Conservation (phyloP, 305 asterid species). For the Coffea humblotiana region DNA sequence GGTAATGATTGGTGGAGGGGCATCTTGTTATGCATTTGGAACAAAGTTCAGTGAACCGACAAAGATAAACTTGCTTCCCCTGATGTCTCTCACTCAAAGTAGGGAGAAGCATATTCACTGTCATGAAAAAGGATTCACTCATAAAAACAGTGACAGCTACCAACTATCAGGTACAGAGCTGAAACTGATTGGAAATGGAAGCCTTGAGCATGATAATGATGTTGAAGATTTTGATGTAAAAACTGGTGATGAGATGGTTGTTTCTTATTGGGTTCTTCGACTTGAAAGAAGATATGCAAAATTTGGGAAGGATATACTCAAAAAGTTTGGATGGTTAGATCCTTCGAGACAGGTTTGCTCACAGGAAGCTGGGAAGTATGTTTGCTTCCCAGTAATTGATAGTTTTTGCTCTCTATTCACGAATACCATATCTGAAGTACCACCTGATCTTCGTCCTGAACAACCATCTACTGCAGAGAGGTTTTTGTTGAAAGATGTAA, state of each 20-base stretch:
- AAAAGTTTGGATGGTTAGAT: conserved; percentile 91
- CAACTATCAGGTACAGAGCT: conserved; percentile 21
- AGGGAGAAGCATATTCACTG: conserved; percentile 28
- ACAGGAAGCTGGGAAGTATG: conserved; percentile 53
- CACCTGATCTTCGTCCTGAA: conserved; percentile 31
- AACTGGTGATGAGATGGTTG: conserved; percentile 29
- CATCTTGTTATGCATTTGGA: conserved; percentile 97
- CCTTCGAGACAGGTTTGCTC: conserved; percentile 75
- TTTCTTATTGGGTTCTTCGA: conserved; percentile 55
- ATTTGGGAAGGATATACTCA: conserved; percentile 73
- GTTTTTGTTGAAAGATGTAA: conserved; percentile 42
- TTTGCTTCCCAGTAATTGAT: conserved; percentile 77
- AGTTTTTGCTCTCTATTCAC: conserved; percentile 48
- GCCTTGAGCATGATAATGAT: conserved; percentile 30
- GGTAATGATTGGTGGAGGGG: conserved; percentile 89
- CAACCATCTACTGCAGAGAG: conserved; percentile 33
- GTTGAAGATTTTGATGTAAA: conserved; percentile 34
- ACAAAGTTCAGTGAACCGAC: conserved; percentile 87
- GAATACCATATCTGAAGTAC: conserved; percentile 33
- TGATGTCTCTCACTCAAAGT: conserved; percentile 36
- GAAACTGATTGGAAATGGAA: conserved; percentile 33
- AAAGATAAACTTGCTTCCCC: conserved; percentile 56
- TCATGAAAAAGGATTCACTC: conserved; percentile 22
- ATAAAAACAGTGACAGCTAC: conserved; percentile 22
- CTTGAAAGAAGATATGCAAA: conserved; percentile 71